Conservation (phyloP, 345 rosid species). For the Reutealis trisperma region DNA sequence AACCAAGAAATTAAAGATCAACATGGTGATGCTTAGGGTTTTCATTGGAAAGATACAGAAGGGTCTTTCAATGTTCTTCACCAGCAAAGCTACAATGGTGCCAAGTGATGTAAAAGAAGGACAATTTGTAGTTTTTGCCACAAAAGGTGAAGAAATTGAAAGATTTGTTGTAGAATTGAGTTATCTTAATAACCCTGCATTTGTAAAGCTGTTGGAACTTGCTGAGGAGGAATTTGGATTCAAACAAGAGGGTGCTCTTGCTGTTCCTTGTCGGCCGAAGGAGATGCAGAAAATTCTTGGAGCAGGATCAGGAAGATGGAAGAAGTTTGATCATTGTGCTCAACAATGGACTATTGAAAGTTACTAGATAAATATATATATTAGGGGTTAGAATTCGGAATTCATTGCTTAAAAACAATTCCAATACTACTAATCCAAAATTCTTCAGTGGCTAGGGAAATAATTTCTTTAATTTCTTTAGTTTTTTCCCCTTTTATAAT, state of each 20-base stretch:
- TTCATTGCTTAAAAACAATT: too few species aligned
- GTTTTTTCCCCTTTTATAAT: too few species aligned
- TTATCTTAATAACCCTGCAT: slow-evolving; percentile 22
- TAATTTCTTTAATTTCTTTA: too few species aligned
- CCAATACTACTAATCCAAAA: too few species aligned
- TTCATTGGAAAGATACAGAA: background rate
- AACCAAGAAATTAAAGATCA: background rate
- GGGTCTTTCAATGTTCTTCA: background rate
- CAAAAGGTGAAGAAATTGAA: slow-evolving; percentile 13
- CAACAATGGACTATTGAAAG: background rate
- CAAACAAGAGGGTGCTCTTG: slow-evolving; percentile 22
- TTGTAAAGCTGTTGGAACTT: slow-evolving; percentile 21
- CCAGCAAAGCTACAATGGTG: background rate
- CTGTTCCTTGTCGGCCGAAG: slow-evolving; percentile 19
- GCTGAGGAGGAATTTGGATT: slow-evolving; percentile 31
- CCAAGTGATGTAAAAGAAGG: slow-evolving; percentile 24
- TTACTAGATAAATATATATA: background rate
- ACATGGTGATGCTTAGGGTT: background rate
- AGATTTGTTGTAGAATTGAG: slow-evolving; percentile 24
- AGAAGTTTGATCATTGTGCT: too few species aligned
- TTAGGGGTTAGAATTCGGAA: too few species aligned
- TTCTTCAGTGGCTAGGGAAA: too few species aligned
- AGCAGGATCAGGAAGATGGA: too few species aligned
- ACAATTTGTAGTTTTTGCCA: slow-evolving; percentile 24
- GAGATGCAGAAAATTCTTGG: slow-evolving; percentile 19